Conservation (phyloP, 202 grass and related monocot species). For the Zoysia matrella region DNA sequence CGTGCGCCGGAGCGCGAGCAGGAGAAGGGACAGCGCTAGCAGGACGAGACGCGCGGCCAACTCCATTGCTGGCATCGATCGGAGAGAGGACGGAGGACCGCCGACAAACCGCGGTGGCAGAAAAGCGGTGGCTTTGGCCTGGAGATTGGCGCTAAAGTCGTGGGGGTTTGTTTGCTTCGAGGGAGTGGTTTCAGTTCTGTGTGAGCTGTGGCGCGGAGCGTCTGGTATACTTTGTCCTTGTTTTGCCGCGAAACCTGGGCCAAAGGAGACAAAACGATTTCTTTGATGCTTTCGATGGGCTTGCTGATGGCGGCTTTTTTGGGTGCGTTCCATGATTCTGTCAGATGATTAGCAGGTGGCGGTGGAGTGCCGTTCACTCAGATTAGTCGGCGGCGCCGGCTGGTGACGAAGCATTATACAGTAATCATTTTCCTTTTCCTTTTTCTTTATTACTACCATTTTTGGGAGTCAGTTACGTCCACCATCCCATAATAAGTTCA, state of each 20-base stretch:
- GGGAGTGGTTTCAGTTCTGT: conserved; percentile 33
- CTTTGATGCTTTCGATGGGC: conserved; percentile 13
- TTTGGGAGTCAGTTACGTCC: no score
- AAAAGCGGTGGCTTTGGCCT: conserved; percentile 7
- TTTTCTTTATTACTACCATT: no score
- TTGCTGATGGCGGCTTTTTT: conserved; percentile 36
- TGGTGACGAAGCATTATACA: no score
- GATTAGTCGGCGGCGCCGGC: no score
- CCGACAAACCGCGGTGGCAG: neutral
- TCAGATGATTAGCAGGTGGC: conserved; percentile 27
- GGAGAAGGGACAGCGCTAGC: conserved; percentile 25
- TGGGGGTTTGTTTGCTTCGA: conserved; percentile 4
- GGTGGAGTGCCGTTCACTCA: neutral
- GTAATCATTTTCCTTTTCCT: no score
- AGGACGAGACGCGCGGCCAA: neutral
- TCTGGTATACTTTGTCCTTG: conserved; percentile 14
- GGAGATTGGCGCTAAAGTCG: conserved; percentile 37
- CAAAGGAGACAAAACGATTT: conserved; percentile 26
- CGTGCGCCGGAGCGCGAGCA: neutral
- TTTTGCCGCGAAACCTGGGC: conserved; percentile 43
- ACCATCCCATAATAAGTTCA: no score
- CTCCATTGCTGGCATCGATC: conserved; percentile 40
- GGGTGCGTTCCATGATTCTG: conserved; percentile 28
- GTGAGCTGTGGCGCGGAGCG: conserved; percentile 20
- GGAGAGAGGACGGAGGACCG: neutral